Evolutionary conservation across 176 grass and related monocot genomes (phyloP).

Genomic region (Urochloa ruziziensis): DNA sequence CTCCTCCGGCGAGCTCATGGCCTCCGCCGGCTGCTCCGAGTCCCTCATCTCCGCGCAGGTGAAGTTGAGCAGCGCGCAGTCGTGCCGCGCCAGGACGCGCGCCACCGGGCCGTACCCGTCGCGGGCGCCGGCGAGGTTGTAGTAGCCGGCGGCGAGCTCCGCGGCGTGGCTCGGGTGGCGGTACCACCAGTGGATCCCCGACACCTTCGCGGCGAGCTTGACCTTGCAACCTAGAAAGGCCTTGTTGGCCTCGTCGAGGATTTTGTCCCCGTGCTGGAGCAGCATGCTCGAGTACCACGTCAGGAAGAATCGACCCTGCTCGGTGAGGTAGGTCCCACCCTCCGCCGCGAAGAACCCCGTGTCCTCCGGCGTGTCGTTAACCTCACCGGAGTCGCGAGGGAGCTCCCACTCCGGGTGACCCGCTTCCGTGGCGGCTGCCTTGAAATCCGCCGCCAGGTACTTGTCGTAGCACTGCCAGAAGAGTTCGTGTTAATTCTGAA

Average conservation of each 20-base stretch:
- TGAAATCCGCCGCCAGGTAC: slow-evolving; percentile 69
- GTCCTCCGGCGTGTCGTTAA: slow-evolving; percentile 59
- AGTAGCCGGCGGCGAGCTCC: slow-evolving; percentile 76
- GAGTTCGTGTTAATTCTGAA: background rate
- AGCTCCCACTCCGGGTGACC: slow-evolving; percentile 72
- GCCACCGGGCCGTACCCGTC: slow-evolving; percentile 65
- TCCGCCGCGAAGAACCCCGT: slow-evolving; percentile 63
- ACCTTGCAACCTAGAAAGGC: slow-evolving; percentile 61
- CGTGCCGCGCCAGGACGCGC: slow-evolving; percentile 58
- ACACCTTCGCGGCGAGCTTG: slow-evolving; percentile 70
- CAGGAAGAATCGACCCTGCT: slow-evolving; percentile 70
- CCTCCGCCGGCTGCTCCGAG: slow-evolving; percentile 45
- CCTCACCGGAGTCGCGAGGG: slow-evolving; percentile 38
- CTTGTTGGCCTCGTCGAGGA: slow-evolving; percentile 62
- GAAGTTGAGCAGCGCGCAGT: slow-evolving; percentile 71
- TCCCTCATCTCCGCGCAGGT: slow-evolving; percentile 78
- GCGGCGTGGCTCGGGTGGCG: slow-evolving; percentile 71
- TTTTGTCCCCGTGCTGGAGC: slow-evolving; percentile 56
- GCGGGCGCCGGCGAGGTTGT: slow-evolving; percentile 56
- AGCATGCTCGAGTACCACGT: slow-evolving; percentile 82
- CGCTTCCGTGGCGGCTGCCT: slow-evolving; percentile 26
- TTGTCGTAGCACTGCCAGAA: slow-evolving; percentile 74
- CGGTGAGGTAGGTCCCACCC: slow-evolving; percentile 46
- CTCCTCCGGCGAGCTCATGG: slow-evolving; percentile 56
- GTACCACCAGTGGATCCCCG: slow-evolving; percentile 92